Evolutionary conservation across 2,329 filamentous ascomycete genomes (phyloP).

Genomic region (Alternaria metachromatica): DNA sequence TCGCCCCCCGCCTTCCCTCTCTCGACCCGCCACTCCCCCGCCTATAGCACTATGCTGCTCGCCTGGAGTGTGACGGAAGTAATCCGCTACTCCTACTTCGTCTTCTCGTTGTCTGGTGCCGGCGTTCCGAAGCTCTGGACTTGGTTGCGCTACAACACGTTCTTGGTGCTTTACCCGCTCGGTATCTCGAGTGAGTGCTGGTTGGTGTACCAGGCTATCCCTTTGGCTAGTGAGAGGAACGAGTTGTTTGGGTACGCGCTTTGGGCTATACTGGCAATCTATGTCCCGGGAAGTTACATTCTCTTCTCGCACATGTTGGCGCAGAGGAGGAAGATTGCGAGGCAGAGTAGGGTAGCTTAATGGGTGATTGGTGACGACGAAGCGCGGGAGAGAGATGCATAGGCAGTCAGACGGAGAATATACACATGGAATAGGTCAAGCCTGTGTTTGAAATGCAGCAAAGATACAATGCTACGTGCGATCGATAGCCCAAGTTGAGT

Average conservation of each 20-base stretch:
- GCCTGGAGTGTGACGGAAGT: conserved; percentile 94
- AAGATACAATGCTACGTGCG: background rate
- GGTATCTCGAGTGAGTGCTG: conserved; percentile 88
- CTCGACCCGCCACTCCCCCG: conserved; percentile 62
- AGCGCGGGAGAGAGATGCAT: background rate
- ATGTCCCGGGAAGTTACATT: conserved; percentile 82
- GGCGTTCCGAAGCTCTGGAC: conserved; percentile 71
- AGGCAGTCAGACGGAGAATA: background rate
- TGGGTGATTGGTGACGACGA: background rate
- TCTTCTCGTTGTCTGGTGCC: conserved; percentile 66
- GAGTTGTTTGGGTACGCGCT: conserved; percentile 65
- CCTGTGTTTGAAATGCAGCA: background rate
- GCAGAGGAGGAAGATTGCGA: conserved; percentile 76
- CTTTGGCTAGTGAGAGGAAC: conserved; percentile 61
- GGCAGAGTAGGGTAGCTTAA: background rate
- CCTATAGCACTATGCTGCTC: conserved; percentile 78
- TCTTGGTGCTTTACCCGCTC: conserved; percentile 89
- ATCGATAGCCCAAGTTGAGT: background rate
- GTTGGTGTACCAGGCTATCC: conserved; percentile 75
- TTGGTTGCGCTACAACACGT: conserved; percentile 89
- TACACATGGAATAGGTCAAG: background rate
- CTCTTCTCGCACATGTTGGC: conserved; percentile 95
- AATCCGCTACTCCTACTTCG: conserved; percentile 91
- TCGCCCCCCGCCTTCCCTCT: conserved; percentile 68
- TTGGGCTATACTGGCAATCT: conserved; percentile 71